Conservation (phyloP, 805 yeast genomes). For the Candida namnaoensis region DNA sequence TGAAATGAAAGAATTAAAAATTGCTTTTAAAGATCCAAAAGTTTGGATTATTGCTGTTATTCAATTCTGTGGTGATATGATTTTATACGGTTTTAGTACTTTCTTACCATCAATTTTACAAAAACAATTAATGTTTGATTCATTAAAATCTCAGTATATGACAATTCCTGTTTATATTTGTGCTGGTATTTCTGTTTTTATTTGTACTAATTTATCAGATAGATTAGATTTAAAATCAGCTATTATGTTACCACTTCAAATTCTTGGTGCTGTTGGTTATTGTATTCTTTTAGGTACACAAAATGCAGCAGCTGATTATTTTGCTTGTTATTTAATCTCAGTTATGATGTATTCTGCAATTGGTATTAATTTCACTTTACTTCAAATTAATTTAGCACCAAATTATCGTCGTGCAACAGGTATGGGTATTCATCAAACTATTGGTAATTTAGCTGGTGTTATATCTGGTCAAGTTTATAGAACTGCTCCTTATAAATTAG, state of each 20-base stretch:
- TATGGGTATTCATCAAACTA: constrained; percentile 30
- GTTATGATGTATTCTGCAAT: constrained; percentile 27
- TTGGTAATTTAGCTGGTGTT: constrained; percentile 36
- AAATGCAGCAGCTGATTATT: constrained; percentile 22
- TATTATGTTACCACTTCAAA: constrained; percentile 18
- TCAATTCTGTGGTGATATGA: constrained; percentile 28
- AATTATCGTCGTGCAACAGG: constrained; percentile 32
- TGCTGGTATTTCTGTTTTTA: constrained; percentile 20
- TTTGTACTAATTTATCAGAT: constrained; percentile 20
- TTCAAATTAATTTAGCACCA: constrained; percentile 30
- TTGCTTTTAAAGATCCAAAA: constrained; percentile 25
- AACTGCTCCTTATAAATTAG: constrained; percentile 26
- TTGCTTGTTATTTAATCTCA: constrained; percentile 26
- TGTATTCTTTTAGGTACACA: constrained; percentile 19
- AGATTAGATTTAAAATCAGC: constrained; percentile 22
- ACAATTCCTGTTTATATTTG: constrained; percentile 29
- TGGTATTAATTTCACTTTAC: constrained; percentile 32
- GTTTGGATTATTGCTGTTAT: constrained; percentile 21
- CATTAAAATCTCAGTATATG: constrained; percentile 26
- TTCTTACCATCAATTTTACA: constrained; percentile 30
- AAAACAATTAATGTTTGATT: constrained; percentile 7
- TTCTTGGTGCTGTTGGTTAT: constrained; percentile 23
- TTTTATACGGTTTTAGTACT: constrained; percentile 28
- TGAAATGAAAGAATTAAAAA: constrained; percentile 20
- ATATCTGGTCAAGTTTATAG: constrained; percentile 34